These are phyloP conservation scores for Lenwebbia sp. DNA, from an alignment of 345 rosid genomes.

Conservation along the genomic window DNA sequence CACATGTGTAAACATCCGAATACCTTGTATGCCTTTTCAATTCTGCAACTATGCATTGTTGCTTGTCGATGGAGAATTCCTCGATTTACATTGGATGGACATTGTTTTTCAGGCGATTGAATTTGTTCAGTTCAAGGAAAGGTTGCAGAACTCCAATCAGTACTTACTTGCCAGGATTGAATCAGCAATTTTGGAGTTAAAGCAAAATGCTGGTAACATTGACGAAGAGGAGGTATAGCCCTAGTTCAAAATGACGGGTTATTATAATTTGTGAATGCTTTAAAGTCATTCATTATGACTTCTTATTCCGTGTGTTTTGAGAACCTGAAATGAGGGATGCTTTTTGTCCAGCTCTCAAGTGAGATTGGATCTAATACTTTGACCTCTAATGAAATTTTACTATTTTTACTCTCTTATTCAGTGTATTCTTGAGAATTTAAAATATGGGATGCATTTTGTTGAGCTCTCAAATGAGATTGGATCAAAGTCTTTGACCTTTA, in stretches of 20 bases:
- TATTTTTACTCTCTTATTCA: slow-evolving; percentile 8
- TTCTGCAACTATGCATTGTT: background rate
- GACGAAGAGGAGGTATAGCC: slow-evolving; percentile 30
- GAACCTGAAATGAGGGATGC: background rate
- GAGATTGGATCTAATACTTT: background rate
- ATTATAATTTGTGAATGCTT: background rate
- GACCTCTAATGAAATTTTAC: background rate
- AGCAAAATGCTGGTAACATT: slow-evolving; percentile 63
- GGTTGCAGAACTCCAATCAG: slow-evolving; percentile 72
- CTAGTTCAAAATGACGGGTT: background rate
- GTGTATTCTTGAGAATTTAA: slow-evolving; percentile 66
- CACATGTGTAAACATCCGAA: background rate
- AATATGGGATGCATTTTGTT: slow-evolving; percentile 49
- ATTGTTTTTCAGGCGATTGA: slow-evolving; percentile 66
- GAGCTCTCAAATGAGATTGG: slow-evolving; percentile 81
- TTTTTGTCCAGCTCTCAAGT: background rate
- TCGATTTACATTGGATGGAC: background rate
- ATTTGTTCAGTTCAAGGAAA: slow-evolving; percentile 91
- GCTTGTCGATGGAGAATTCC: background rate
- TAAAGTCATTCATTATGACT: background rate
- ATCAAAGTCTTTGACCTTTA: slow-evolving; percentile 52
- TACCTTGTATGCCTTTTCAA: background rate
- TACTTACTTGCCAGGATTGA: slow-evolving; percentile 70
- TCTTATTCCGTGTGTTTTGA: background rate
- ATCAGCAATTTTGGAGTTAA: slow-evolving; percentile 59